A percentile compares a stretch with the other conserved stretches of the same genome.
Evolutionary conservation across 2,329 filamentous ascomycete genomes (phyloP).

Genomic region (Epichloe brachyelytri): DNA sequence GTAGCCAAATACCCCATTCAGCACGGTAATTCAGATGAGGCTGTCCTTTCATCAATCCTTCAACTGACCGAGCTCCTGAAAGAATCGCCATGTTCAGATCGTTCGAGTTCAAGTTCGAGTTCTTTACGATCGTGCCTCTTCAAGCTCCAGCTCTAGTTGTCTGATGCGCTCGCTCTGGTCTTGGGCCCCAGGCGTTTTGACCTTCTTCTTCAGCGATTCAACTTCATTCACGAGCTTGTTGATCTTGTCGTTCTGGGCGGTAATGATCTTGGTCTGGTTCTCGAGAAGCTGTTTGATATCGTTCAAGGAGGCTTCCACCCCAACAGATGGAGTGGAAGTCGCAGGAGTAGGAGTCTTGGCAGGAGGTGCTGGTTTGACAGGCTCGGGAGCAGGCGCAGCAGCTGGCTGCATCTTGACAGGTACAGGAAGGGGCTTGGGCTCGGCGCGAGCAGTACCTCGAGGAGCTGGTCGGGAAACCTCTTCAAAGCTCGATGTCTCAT

Average conservation of each 20-base stretch:
- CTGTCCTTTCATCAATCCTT: background rate
- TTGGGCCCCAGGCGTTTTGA: conserved; percentile 36
- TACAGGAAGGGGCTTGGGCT: conserved; percentile 28
- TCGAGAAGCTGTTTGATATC: conserved; percentile 70
- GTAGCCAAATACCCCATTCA: background rate
- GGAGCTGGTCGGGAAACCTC: conserved; percentile 66
- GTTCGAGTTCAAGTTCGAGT: too few species aligned
- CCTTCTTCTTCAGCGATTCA: conserved; percentile 66
- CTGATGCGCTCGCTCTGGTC: conserved; percentile 57
- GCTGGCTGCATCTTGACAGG: conserved; percentile 15
- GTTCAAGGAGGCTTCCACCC: conserved; percentile 51
- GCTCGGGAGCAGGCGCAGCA: conserved; percentile 9
- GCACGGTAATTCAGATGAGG: background rate
- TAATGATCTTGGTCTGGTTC: conserved; percentile 65
- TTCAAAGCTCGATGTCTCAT: conserved; percentile 73
- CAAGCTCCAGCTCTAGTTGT: conserved; percentile 54
- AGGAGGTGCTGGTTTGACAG: conserved; percentile 20
- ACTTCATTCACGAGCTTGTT: conserved; percentile 57
- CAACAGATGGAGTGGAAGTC: conserved; percentile 20
- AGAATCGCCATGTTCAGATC: too few species aligned
- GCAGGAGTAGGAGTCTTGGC: conserved; percentile 15
- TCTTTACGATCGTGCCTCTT: conserved; percentile 44
- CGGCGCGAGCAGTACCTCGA: conserved; percentile 31
- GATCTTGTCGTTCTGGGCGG: conserved; percentile 65
- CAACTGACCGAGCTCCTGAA: too few species aligned